Evolutionary conservation across 2,329 filamentous ascomycete genomes (phyloP).

Genomic region (Claviceps purpurea): DNA sequence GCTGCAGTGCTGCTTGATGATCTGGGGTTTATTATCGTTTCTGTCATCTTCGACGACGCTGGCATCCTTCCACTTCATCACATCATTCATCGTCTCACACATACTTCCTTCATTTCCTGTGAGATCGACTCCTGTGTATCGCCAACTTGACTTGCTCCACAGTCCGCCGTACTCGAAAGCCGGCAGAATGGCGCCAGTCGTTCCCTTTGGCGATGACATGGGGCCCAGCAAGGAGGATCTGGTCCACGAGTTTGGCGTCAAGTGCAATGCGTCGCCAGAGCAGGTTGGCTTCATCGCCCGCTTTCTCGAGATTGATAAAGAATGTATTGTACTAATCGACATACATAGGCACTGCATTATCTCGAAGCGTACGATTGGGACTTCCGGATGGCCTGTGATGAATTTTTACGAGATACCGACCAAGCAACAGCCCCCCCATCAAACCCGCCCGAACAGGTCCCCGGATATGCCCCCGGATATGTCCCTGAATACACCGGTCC

Average conservation of each 20-base stretch:
- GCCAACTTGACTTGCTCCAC: neutral
- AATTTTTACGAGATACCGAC: slow-evolving; percentile 47
- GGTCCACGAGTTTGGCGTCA: slow-evolving; percentile 3
- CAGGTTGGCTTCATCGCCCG: neutral
- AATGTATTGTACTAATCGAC: neutral
- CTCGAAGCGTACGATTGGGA: slow-evolving; percentile 55
- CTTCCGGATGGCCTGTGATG: slow-evolving; percentile 45
- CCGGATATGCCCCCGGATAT: no score
- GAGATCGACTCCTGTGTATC: neutral
- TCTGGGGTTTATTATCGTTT: no score
- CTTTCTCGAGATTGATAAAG: no score
- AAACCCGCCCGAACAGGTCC: no score
- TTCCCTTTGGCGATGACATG: slow-evolving; percentile 1
- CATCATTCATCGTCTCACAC: neutral
- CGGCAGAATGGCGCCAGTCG: neutral
- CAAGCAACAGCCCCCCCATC: slow-evolving; percentile 20
- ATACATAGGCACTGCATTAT: slow-evolving; percentile 48
- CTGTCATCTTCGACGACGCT: no score
- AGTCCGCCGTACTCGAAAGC: neutral
- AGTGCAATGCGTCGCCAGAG: slow-evolving; percentile 5
- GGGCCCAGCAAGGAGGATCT: slow-evolving; percentile 4
- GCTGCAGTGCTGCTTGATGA: no score
- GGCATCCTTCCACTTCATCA: neutral
- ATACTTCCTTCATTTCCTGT: neutral
- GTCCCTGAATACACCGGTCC: slow-evolving; percentile 42